These are phyloP conservation scores for Athelia sp. DNA, from an alignment of 1,284 basidiomycete species.

Conservation along the genomic window DNA sequence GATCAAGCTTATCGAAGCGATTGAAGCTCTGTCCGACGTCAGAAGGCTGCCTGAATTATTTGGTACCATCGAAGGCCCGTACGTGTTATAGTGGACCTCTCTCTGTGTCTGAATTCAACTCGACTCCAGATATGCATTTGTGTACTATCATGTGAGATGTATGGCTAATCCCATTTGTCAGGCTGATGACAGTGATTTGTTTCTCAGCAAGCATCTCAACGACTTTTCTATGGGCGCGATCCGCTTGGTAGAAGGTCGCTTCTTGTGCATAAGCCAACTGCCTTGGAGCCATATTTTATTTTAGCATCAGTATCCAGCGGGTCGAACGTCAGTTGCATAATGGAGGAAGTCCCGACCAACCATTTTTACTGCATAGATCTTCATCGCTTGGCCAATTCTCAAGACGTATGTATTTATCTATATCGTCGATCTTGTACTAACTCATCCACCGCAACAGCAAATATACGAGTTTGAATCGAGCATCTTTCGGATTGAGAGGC, in stretches of 20 bases:
- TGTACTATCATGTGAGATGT: slow-evolving; percentile 65
- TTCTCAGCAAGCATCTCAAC: slow-evolving; percentile 37
- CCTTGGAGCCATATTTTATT: slow-evolving; percentile 45
- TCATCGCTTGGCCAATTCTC: slow-evolving; percentile 14
- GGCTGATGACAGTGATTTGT: slow-evolving; percentile 1
- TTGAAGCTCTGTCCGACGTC: slow-evolving; percentile 35
- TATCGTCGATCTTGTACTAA: not conserved
- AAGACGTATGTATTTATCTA: slow-evolving; percentile 17
- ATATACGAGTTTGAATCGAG: no score
- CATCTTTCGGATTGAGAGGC: no score
- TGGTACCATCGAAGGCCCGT: slow-evolving; percentile 81
- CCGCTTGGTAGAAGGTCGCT: slow-evolving; percentile 90
- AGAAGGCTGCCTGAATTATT: slow-evolving; percentile 49
- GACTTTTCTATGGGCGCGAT: slow-evolving; percentile 80
- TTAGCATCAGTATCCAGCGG: slow-evolving; percentile 66
- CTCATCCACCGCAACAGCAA: no score
- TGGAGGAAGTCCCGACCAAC: slow-evolving; percentile 63
- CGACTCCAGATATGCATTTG: slow-evolving; percentile 70
- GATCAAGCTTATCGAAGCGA: slow-evolving; percentile 50
- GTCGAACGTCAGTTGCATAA: slow-evolving; percentile 30
- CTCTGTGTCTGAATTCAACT: slow-evolving; percentile 6
- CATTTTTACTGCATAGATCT: slow-evolving; percentile 53
- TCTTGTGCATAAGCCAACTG: slow-evolving; percentile 58
- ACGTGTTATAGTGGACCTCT: slow-evolving; percentile 31
- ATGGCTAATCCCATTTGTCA: slow-evolving; percentile 1